Base-by-base conservation (phyloP, 192 early-diverging fungal genomes). In the Linnemannia schmuckeri region DNA sequence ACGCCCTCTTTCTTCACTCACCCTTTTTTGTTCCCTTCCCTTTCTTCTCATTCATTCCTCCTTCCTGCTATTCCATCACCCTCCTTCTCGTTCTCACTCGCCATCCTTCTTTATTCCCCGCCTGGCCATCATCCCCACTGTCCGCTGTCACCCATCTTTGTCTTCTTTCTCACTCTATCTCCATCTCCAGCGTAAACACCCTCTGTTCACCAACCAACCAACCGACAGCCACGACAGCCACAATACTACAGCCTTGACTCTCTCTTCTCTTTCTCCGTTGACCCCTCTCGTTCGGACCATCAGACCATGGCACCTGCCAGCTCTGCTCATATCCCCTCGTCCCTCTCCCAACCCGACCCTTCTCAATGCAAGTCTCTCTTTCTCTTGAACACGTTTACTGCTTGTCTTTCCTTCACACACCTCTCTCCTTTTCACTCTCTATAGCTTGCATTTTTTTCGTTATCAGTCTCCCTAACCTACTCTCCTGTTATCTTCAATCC, bases 361-460 rank as follows among this genome's bases (percentile, higher is more conserved):
- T 30, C 54, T 20, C 78, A 81, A 86, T 86, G 84, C 75, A 86
- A 81, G 84, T 86, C 70, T 49, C 49, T n/a, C 24, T 9, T 41
- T 18, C 12, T 49, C 10, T n/a, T 52, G 38, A 37, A 70, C 55
- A 82, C 76, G 70, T 49, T 77, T 63, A 38, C 54, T 27, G 42
- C 46, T 52, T 70, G 9, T 57, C 69, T 46, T 38, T 35, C 41
- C 9, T 20, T 52, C 63, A 46, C 18, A 66, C 33, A 24, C 22
- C 40, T 18, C 24, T 73, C 9, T 47, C 38, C 13, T 30, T 46
- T 27, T 5, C 61, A 33, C 52, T 69, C 42, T 81, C 35, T 17
- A 5, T 17, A 52, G 18, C 17, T 22, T 52, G 22, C 66, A 52
- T 22, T 41, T 24, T 37, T 37, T 68, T n/a, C n/a, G 33, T 10